Evolutionary conservation across 176 grass and related monocot species (phyloP).

Genomic region (Aegilops umbellulata): DNA sequence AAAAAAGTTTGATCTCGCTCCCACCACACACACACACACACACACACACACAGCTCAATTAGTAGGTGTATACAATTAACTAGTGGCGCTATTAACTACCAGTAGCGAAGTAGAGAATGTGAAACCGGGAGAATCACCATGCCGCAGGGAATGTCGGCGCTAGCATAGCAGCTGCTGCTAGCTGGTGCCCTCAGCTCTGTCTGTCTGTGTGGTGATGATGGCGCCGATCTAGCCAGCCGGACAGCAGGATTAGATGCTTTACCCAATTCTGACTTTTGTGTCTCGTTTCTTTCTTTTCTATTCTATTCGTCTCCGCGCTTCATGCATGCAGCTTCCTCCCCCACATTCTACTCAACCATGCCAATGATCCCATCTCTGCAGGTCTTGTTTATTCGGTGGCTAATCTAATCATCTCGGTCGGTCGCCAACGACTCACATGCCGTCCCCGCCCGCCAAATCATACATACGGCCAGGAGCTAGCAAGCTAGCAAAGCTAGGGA

Average conservation of each 20-base stretch:
- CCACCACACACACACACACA: too few species aligned
- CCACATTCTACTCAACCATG: conserved; percentile 1
- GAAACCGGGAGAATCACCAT: neutral
- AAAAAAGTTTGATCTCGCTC: too few species aligned
- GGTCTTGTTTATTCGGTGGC: neutral
- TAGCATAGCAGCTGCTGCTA: neutral
- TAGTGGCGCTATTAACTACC: neutral
- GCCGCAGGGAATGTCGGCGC: conserved; percentile 6
- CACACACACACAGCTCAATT: neutral
- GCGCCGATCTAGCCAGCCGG: neutral
- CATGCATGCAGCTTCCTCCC: neutral
- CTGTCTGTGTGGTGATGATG: neutral
- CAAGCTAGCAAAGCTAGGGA: neutral
- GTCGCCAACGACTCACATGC: conserved; percentile 10
- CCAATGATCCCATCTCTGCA: conserved; percentile 35
- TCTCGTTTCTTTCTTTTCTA: neutral
- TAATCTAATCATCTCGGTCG: conserved; percentile 28
- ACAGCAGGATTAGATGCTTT: conserved; percentile 8
- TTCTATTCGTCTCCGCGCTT: too few species aligned
- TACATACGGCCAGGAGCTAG: neutral
- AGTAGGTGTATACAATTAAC: neutral
- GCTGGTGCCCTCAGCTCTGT: neutral
- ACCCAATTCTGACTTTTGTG: neutral
- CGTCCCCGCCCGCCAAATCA: neutral
- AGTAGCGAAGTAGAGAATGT: neutral